These are phyloP conservation scores for Senna siamea DNA, from an alignment of 306 rosid species.

Conservation along the genomic window DNA sequence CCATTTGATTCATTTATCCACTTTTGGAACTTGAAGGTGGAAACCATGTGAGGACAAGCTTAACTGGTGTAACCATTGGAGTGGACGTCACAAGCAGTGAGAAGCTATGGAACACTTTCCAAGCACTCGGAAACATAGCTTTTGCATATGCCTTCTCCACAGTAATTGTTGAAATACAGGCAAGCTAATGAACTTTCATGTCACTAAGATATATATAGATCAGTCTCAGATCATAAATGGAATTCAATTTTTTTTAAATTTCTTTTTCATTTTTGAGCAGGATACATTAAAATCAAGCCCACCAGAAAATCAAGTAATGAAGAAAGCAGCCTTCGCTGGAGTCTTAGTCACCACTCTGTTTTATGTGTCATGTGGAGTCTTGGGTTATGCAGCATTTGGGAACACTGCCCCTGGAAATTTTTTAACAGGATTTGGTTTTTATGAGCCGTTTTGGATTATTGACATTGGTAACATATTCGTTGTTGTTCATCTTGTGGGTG, in stretches of 20 bases:
- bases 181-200: neutral
- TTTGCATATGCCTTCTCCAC: constrained; percentile 44
- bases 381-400: constrained; percentile 60
- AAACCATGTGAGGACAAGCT: constrained; percentile 25
- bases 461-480: constrained; percentile 53
- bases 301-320: constrained; percentile 54
- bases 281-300: constrained; percentile 57
- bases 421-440: constrained; percentile 66
- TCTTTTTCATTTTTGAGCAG: too few relatives aligned
- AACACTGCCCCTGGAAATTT: constrained; percentile 58
- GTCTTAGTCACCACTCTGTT: constrained; percentile 36
- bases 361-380: constrained; percentile 46
- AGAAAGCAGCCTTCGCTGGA: constrained; percentile 36
- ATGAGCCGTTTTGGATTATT: constrained; percentile 57
- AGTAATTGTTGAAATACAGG: constrained; percentile 52
- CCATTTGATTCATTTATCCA: neutral
- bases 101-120: constrained; percentile 45
- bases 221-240: neutral
- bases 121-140: constrained; percentile 55
- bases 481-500: constrained; percentile 53
- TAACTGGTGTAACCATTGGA: constrained; percentile 41
- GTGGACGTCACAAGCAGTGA: constrained; percentile 36
- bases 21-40: constrained; percentile 30
- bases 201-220: neutral
- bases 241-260: too few relatives aligned